These are phyloP conservation scores for Canna indica DNA, from an alignment of 176 grass and related monocot species.

Conservation along the genomic window DNA sequence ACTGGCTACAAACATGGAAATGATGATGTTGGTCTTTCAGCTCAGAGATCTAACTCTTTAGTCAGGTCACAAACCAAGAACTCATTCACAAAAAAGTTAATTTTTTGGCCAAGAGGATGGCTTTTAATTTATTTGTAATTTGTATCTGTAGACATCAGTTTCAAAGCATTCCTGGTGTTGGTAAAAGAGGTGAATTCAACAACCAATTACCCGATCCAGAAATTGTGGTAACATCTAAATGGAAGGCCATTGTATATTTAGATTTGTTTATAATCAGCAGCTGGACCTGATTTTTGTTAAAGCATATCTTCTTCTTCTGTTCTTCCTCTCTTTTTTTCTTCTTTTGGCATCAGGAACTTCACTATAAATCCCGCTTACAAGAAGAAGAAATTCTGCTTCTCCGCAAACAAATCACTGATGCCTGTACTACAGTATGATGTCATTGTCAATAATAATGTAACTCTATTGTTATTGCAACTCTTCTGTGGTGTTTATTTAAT, in stretches of 20 bases:
- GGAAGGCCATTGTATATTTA: background rate
- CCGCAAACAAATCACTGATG: constrained; percentile 66
- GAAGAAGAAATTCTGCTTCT: constrained; percentile 75
- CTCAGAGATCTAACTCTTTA: constrained; percentile 8
- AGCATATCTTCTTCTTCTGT: background rate
- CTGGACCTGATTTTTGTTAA: no score
- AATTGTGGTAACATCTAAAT: background rate
- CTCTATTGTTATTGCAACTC: background rate
- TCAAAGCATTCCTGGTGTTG: background rate
- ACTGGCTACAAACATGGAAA: background rate
- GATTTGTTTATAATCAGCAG: background rate
- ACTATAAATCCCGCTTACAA: constrained; percentile 57
- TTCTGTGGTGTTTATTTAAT: constrained; percentile 9
- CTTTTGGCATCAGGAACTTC: constrained; percentile 28
- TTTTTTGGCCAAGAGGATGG: background rate
- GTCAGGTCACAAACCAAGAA: background rate
- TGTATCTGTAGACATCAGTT: background rate
- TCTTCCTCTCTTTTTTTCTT: background rate
- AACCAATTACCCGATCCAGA: constrained; percentile 2
- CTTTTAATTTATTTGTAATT: no score
- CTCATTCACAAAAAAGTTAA: background rate
- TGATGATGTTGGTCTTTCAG: background rate
- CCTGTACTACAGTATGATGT: constrained; percentile 48
- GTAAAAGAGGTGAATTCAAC: background rate
- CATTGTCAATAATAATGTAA: background rate